Conservation (phyloP, 2,329 filamentous ascomycete genomes). For the Botrytis pseudocinerea region DNA sequence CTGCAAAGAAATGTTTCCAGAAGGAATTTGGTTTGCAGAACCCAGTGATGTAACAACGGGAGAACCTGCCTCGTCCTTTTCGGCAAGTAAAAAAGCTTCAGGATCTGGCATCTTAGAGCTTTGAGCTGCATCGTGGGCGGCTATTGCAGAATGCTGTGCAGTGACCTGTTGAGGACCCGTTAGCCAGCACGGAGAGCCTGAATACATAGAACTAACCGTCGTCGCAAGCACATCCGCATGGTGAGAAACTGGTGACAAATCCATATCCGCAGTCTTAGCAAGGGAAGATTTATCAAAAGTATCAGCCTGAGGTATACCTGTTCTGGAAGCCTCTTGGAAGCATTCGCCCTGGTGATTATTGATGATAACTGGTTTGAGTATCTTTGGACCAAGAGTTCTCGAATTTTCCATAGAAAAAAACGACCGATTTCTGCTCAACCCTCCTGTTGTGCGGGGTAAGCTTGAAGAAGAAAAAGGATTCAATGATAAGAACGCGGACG, state of each 20-base stretch:
- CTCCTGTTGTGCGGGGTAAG: background rate
- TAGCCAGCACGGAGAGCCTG: background rate
- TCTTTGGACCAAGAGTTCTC: background rate
- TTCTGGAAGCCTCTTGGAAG: background rate
- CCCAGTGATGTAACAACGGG: background rate
- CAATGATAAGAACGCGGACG: background rate
- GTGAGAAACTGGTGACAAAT: background rate
- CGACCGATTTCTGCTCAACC: background rate
- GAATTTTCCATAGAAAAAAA: background rate
- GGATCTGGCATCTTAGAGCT: background rate
- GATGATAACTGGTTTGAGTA: background rate
- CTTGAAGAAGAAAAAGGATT: conserved; percentile 4
- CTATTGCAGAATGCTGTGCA: background rate
- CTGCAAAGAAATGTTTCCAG: background rate
- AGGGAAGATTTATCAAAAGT: background rate
- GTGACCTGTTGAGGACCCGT: background rate
- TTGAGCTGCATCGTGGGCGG: background rate
- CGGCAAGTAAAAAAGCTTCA: background rate
- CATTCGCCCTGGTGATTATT: background rate
- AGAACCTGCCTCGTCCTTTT: background rate
- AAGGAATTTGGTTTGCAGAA: background rate
- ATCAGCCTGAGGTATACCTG: background rate
- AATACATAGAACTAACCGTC: background rate
- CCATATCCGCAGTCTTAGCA: background rate
- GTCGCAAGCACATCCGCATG: background rate